Evolutionary conservation across 768 basidiomycete genomes (phyloP).

Genomic region (Trametes cinnabarina): DNA sequence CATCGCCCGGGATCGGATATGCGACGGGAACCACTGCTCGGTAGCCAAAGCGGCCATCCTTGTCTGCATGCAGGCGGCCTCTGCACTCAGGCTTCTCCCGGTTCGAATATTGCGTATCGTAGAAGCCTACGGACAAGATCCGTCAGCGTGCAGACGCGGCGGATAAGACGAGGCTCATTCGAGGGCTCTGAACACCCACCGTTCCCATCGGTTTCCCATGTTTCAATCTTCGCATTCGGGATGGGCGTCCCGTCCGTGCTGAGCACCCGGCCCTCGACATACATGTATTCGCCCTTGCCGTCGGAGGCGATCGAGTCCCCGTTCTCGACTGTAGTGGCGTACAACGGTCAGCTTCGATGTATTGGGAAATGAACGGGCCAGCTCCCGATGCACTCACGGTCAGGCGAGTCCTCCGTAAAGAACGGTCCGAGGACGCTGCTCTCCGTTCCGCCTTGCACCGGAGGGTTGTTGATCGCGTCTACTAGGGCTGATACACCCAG

Average conservation of each 20-base stretch:
- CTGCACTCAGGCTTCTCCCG: slow-evolving; percentile 68
- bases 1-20: slow-evolving; percentile 77
- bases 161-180: not conserved
- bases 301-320: slow-evolving; percentile 84
- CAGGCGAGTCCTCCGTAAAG: slow-evolving; percentile 72
- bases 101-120: slow-evolving; percentile 52
- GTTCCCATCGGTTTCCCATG: slow-evolving; percentile 76
- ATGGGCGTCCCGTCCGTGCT: slow-evolving; percentile 63
- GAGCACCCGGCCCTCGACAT: slow-evolving; percentile 68
- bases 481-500: slow-evolving; percentile 79
- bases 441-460: slow-evolving; percentile 61
- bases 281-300: slow-evolving; percentile 84
- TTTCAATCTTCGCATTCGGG: slow-evolving; percentile 65
- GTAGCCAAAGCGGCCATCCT: slow-evolving; percentile 66
- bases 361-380: not conserved
- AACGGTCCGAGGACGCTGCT: slow-evolving; percentile 82
- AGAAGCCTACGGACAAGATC: slow-evolving; percentile 25
- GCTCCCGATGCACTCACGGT: slow-evolving; percentile 45
- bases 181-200: slow-evolving; percentile 37
- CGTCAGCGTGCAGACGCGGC: slow-evolving; percentile 12
- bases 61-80: slow-evolving; percentile 56
- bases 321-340: slow-evolving; percentile 45
- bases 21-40: slow-evolving; percentile 68
- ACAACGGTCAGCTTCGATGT: slow-evolving; percentile 1
- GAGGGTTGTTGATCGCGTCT: slow-evolving; percentile 70